These are phyloP conservation scores for Moelleriella libera DNA, from an alignment of 2,329 filamentous ascomycete species.

Conservation along the genomic window DNA sequence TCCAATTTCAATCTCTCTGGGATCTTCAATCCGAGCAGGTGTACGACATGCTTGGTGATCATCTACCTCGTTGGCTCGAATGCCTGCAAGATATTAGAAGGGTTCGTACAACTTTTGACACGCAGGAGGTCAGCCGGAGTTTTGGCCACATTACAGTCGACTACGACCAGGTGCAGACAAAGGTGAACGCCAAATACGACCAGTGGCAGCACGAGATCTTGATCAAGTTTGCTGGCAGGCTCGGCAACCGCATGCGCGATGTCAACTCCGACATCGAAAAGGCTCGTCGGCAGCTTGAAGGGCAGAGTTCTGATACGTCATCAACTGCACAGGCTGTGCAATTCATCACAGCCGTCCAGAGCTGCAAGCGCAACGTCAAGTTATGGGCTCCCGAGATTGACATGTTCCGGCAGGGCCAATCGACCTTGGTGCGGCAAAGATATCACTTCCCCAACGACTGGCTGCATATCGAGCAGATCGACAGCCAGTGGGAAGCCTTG, in stretches of 20 bases:
- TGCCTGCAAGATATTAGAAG: conserved; percentile 95
- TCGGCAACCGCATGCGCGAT: conserved; percentile 83
- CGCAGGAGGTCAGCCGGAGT: conserved; percentile 78
- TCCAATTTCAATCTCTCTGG: conserved; percentile 97
- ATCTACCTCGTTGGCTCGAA: conserved; percentile 86
- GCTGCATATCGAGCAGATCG: conserved; percentile 91
- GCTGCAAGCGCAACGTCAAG: conserved; percentile 86
- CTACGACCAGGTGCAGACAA: conserved; percentile 96
- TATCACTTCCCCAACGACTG: conserved; percentile 91
- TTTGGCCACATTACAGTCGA: conserved; percentile 94
- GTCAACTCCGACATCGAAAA: conserved; percentile 86
- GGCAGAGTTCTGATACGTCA: conserved; percentile 81
- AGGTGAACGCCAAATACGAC: conserved; percentile 98
- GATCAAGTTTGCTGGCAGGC: conserved; percentile 77
- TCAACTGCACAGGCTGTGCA: conserved; percentile 95
- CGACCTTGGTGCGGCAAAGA: conserved; percentile 76
- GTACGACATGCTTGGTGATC: conserved; percentile 80
- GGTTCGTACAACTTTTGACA: conserved; percentile 91
- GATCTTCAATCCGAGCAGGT: conserved; percentile 93
- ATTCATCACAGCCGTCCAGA: conserved; percentile 96
- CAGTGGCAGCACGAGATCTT: conserved; percentile 98
- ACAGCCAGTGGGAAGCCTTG: conserved; percentile 87
- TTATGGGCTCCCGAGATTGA: conserved; percentile 93
- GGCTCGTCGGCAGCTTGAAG: conserved; percentile 78
- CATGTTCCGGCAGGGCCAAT: conserved; percentile 89